Evolutionary conservation across 371 early-diverging fungal species (phyloP), one percentile per base, ranked within the genome.

Genomic region (Umbelopsis sp.): DNA sequence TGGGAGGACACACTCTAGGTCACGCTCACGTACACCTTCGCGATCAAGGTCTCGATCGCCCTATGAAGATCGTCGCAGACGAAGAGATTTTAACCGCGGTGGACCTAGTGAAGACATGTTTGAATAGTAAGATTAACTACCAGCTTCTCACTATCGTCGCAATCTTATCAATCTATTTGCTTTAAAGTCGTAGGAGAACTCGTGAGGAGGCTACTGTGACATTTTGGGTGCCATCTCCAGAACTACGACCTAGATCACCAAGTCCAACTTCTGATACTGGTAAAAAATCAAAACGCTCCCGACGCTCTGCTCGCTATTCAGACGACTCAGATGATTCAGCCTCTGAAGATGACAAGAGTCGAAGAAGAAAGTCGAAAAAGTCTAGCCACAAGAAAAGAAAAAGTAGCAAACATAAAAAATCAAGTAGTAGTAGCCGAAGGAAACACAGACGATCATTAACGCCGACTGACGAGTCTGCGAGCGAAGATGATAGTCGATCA

Each of bases 201-300:
- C 81, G 93, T 32, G 76, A 86, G 44, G 76, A 76, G 11, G 88
- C 74, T 38, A 69, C 75, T 24, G 78, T 75, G 50, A 90, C 88
- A 0, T 84, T 93, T 44, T 93, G 92, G 91, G 86, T 91, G 1
- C 70, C 87, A 16, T 92, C 93, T 0, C 93, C 93, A 29, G 75
- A 75, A 65, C 70, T 73, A 53, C 72, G 75, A 48, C 76, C 78
- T 45, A 72, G 76, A 64, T 76, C 82, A 6, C 44, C 70, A 0
- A 73, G 57, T 35, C 57, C 57, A 11, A 35, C 78, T 44, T 80
- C 82, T 25, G 80, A 75, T 45, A 67, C 71, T 46, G 29, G 63
- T 22, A 44, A 38, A 46, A 68, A 69, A 44, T 29, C 53, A 37
- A 57, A 44, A 29, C 69, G 69, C 10, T 51, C 51, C 51, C 32